These are phyloP conservation scores for Suillus placidus DNA, from an alignment of 768 basidiomycete species.

Conservation along the genomic window DNA sequence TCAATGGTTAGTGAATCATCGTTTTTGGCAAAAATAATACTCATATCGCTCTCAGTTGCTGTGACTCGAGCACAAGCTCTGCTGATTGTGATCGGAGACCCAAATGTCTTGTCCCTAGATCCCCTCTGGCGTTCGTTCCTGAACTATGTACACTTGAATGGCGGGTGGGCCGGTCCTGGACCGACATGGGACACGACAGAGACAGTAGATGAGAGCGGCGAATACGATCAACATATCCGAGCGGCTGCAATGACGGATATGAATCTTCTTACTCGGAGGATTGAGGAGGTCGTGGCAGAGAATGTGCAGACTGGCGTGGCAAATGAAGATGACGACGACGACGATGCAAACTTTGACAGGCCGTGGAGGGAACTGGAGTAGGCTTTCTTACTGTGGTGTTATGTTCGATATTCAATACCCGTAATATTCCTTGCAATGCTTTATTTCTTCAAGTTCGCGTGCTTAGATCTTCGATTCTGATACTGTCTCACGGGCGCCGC, in stretches of 20 bases:
- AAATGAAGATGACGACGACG: constrained; percentile 19
- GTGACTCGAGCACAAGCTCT: constrained; percentile 64
- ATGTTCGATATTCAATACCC: not conserved
- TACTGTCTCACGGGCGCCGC: not conserved
- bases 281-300: constrained; percentile 36
- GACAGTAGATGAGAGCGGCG: constrained; percentile 40
- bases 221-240: constrained; percentile 42
- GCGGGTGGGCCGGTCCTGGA: constrained; percentile 47
- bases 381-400: not conserved
- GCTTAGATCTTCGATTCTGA: not conserved
- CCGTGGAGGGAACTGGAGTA: constrained; percentile 48
- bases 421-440: not conserved
- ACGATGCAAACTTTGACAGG: constrained; percentile 39
- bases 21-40: not conserved
- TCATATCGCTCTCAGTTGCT: constrained; percentile 44
- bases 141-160: constrained; percentile 54
- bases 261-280: constrained; percentile 43
- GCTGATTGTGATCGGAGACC: constrained; percentile 62
- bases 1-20: constrained; percentile 38
- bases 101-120: constrained; percentile 59
- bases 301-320: constrained; percentile 4
- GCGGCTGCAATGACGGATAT: constrained; percentile 40
- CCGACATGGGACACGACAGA: constrained; percentile 21
- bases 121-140: constrained; percentile 65
- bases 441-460: not conserved